Evolutionary conservation across 345 rosid genomes (phyloP).

Genomic region (Lepidium aucheri): DNA sequence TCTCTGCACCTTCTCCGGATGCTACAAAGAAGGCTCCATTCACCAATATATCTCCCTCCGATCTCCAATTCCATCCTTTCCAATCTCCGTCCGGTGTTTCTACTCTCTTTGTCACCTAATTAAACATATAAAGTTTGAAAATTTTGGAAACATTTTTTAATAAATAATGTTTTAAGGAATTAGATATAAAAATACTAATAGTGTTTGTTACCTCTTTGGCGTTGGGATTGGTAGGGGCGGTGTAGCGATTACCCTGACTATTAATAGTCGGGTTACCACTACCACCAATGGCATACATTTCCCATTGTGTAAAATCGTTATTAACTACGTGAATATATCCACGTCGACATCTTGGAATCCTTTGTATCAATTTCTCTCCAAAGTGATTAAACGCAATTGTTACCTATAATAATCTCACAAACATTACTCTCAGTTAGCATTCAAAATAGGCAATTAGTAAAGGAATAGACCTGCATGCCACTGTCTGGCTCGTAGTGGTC

Average conservation of each 20-base stretch:
- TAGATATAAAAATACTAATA: too few species aligned
- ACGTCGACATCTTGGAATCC: conserved; percentile 89
- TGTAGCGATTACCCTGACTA: conserved; percentile 92
- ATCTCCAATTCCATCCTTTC: conserved; percentile 94
- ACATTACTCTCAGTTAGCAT: background rate
- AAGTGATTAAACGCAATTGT: conserved; percentile 97
- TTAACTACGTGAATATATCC: conserved; percentile 96
- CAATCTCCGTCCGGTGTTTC: conserved; percentile 65
- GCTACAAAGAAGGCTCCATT: conserved; percentile 90
- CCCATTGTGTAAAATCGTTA: conserved; percentile 91
- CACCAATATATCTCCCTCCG: conserved; percentile 83
- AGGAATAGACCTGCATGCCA: conserved; percentile 59
- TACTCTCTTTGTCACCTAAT: conserved; percentile 86
- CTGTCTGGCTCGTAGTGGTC: conserved; percentile 78
- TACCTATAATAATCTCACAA: conserved; percentile 31
- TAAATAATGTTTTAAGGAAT: too few species aligned
- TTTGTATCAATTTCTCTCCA: conserved; percentile 77
- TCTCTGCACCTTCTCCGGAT: conserved; percentile 68
- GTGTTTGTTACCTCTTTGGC: conserved; percentile 83
- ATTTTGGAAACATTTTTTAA: too few species aligned
- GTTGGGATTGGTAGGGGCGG: conserved; percentile 62
- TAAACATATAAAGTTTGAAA: too few species aligned
- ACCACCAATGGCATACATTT: conserved; percentile 98
- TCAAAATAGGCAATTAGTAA: too few species aligned
- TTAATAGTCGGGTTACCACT: conserved; percentile 94